Conservation (phyloP, 306 rosid species). For the Mucuna pruriens region DNA sequence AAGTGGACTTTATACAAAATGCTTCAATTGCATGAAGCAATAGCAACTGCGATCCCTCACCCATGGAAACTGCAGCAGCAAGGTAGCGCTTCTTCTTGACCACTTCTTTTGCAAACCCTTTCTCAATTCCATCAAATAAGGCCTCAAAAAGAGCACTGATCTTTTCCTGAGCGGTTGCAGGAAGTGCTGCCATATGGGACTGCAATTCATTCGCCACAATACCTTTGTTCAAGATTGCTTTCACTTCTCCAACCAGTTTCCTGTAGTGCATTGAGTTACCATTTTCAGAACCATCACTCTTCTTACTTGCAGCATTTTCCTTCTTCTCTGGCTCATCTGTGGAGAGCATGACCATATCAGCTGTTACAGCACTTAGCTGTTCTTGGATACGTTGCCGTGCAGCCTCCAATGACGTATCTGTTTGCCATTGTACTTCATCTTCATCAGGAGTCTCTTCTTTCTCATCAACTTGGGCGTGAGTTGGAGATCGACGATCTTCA, state of each 20-base stretch:
- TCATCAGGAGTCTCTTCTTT: constrained; percentile 49
- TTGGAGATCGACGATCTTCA: constrained; percentile 65
- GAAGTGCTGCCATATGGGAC: constrained; percentile 52
- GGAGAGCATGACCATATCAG: constrained; percentile 83
- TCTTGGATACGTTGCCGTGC: constrained; percentile 77
- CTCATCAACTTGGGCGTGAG: constrained; percentile 56
- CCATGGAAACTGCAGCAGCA: constrained; percentile 44
- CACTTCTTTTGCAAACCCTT: constrained; percentile 68
- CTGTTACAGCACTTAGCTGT: constrained; percentile 75
- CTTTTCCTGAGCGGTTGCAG: constrained; percentile 61
- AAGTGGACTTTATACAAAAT: constrained; percentile 37
- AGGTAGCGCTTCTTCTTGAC: constrained; percentile 57
- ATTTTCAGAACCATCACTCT: constrained; percentile 30
- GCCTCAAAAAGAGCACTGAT: constrained; percentile 58
- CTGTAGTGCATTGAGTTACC: constrained; percentile 6
- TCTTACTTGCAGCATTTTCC: constrained; percentile 39
- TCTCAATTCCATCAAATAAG: constrained; percentile 58
- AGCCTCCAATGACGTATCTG: constrained; percentile 75
- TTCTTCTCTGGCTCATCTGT: constrained; percentile 56
- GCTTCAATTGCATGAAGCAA: constrained; percentile 49
- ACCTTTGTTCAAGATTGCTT: constrained; percentile 54
- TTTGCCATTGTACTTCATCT: constrained; percentile 73
- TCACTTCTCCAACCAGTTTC: constrained; percentile 48
- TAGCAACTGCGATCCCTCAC: constrained; percentile 46
- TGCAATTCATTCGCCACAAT: constrained; percentile 46